Evolutionary conservation across 129 eudicot genomes (phyloP), one percentile per base, ranked within the genome.

Genomic region (Deinandra increscens): DNA sequence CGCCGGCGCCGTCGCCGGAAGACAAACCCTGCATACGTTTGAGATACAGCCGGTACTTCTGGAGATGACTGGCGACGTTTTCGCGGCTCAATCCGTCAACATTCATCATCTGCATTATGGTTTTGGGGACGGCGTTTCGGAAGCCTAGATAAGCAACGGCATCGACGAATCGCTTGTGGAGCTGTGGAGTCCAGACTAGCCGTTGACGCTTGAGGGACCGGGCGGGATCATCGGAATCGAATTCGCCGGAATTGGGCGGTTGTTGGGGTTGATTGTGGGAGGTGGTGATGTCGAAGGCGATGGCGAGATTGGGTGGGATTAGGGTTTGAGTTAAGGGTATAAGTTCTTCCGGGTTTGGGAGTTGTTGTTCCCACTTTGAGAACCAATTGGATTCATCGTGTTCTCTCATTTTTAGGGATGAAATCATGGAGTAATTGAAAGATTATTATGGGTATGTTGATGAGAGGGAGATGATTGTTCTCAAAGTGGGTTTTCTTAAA

Each of bases 181-280:
- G 91, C 81, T 92, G 98, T 4, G 98, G 98, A 5, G 99, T 94
- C 99, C 99, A 94, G 15, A 94, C 99, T 0, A 94, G 82, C 29
- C 99, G 79, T 6, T 97, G 99, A 62, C 99, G 79, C 74, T 94
- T 94, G 10, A 94, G 82, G 22, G 99, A 89, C 34, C 99, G 66
- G 39, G 98, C 98, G 3, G 95, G 90, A 76, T 93, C 97, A 49
- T 89, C 95, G 0, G 98, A 89, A 18, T 93, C 97, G 18, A 88
- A 88, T 61, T 91, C 97, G 4, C 81, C 84, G 1, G 95, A 80
- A 76, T 77, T 75, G 53, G 78, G 86, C n/a, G n/a, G 79, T 19
- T 67, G 79, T 61, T 34, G 70, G 66, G 8, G 62, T 1, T 54
- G 34, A 4, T 22, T 4, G 38, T 58, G 60, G 23, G 75, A 71